Conservation (phyloP, 176 grass and related monocot genomes). For the Raddia distichophylla region DNA sequence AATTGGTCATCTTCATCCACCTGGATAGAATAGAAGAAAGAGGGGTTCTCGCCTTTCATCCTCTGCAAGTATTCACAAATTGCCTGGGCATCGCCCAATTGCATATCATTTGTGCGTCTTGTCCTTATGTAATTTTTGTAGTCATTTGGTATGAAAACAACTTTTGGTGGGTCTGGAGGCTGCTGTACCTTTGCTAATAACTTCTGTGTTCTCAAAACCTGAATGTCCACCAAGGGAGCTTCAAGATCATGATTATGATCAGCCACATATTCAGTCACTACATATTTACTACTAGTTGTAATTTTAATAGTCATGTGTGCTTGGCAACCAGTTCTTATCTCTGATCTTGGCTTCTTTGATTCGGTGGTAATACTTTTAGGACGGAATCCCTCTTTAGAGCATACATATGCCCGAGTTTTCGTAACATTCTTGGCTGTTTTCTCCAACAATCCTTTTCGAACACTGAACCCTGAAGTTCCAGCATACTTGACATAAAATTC, state of each 20-base stretch:
- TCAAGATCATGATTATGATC: slow-evolving; percentile 88
- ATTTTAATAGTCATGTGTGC: slow-evolving; percentile 89
- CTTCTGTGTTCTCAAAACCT: slow-evolving; percentile 70
- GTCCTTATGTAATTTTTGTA: slow-evolving; percentile 83
- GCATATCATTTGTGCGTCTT: slow-evolving; percentile 54
- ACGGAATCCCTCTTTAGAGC: slow-evolving; percentile 81
- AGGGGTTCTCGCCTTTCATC: slow-evolving; percentile 76
- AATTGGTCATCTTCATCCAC: slow-evolving; percentile 83
- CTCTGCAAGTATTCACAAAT: slow-evolving; percentile 82
- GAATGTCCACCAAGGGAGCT: slow-evolving; percentile 72
- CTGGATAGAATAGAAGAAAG: slow-evolving; percentile 87
- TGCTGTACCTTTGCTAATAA: slow-evolving; percentile 70
- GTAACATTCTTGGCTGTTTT: slow-evolving; percentile 64
- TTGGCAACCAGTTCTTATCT: slow-evolving; percentile 77
- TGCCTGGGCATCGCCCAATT: slow-evolving; percentile 58
- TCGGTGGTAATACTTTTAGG: slow-evolving; percentile 55
- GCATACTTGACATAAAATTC: slow-evolving; percentile 81
- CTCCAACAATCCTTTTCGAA: slow-evolving; percentile 84
- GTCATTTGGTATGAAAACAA: slow-evolving; percentile 67
- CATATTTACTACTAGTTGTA: slow-evolving; percentile 64
- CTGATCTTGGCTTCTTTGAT: slow-evolving; percentile 63
- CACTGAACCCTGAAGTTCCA: slow-evolving; percentile 64
- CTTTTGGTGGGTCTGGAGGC: slow-evolving; percentile 55
- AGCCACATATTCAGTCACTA: slow-evolving; percentile 68
- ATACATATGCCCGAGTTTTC: slow-evolving; percentile 69